Evolutionary conservation across 2,329 filamentous ascomycete species (phyloP).

Genomic region (Falciphora oryzae): DNA sequence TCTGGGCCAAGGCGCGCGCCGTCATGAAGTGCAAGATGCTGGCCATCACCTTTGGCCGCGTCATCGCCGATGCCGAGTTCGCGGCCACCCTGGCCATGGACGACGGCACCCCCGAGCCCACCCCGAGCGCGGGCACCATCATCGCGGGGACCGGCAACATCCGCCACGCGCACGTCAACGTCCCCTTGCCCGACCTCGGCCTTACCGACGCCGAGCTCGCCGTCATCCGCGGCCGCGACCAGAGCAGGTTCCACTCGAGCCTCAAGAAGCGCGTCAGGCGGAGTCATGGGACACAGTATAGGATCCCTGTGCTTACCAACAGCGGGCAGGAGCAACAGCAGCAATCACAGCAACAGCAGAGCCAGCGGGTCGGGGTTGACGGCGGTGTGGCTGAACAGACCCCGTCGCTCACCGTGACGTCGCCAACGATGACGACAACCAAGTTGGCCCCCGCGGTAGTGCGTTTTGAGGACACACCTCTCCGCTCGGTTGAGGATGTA

Average conservation of each 20-base stretch:
- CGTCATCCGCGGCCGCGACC: constrained; percentile 13
- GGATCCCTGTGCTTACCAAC: constrained; percentile 14
- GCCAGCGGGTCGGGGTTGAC: background rate
- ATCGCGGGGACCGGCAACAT: background rate
- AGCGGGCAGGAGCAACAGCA: background rate
- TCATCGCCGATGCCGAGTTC: constrained; percentile 43
- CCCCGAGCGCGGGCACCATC: constrained; percentile 13
- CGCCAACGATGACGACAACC: background rate
- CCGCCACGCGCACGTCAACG: constrained; percentile 22
- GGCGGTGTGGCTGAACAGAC: background rate
- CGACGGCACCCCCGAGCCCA: constrained; percentile 26
- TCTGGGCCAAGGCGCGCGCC: constrained; percentile 75
- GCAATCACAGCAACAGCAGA: background rate
- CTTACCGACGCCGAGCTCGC: constrained; percentile 30
- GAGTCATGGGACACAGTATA: constrained; percentile 14
- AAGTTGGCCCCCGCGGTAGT: constrained; percentile 4
- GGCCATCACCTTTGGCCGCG: constrained; percentile 52
- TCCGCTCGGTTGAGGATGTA: constrained; percentile 7
- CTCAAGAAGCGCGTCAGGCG: constrained; percentile 13
- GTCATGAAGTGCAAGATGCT: constrained; percentile 86
- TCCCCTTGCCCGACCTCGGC: constrained; percentile 33
- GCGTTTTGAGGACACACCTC: background rate
- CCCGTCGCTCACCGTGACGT: background rate
- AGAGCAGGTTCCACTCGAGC: constrained; percentile 13
- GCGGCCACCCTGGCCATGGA: constrained; percentile 33